These are phyloP conservation scores for Hanseniaspora osmophila DNA, from an alignment of 805 yeast genomes.

Conservation along the genomic window DNA sequence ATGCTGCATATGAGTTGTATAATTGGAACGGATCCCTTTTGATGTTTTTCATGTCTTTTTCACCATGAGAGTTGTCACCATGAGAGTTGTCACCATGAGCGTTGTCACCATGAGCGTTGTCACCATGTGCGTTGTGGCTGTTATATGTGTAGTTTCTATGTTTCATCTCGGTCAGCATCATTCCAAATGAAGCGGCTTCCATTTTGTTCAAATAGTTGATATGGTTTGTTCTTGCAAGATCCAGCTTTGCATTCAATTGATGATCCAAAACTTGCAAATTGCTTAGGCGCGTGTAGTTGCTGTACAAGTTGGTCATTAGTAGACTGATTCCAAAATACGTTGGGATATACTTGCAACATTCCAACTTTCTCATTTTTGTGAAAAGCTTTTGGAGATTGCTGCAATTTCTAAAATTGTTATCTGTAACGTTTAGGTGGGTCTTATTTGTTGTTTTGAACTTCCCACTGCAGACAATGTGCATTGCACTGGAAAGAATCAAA, in stretches of 20 bases:
- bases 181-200: too few species aligned
- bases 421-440: background rate
- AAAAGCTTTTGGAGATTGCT: too few species aligned
- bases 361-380: too few species aligned
- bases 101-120: too few species aligned
- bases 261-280: background rate
- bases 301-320: background rate
- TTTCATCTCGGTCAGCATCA: too few species aligned
- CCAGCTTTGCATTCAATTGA: background rate
- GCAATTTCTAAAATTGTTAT: background rate
- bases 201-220: background rate
- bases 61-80: too few species aligned
- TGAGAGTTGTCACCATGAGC: too few species aligned
- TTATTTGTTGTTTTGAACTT: background rate
- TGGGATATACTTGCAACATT: background rate
- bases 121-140: too few species aligned
- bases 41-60: too few species aligned
- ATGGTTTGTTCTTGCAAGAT: background rate
- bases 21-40: too few species aligned
- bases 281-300: background rate
- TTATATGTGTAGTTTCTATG: too few species aligned
- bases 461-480: background rate
- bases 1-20: too few species aligned
- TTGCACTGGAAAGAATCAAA: background rate
- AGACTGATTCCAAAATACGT: background rate